Conservation (phyloP, 306 rosid genomes). For the Pyrus bretschneideri region DNA sequence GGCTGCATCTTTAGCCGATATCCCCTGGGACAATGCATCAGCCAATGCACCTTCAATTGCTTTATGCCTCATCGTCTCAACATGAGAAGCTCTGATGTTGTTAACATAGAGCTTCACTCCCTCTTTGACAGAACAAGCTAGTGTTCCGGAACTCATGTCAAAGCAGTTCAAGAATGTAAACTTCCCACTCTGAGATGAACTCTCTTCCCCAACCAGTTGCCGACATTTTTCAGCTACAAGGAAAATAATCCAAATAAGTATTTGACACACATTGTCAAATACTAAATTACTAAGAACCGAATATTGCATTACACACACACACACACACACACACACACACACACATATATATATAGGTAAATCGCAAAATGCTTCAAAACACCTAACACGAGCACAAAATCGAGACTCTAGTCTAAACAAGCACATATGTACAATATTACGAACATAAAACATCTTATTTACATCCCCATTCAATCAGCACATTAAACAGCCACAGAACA, state of each 20-base stretch:
- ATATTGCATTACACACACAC: not conserved
- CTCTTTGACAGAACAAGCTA: constrained; percentile 72
- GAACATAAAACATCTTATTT: not conserved
- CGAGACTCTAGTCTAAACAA: not conserved
- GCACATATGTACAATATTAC: not conserved
- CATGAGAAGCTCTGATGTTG: constrained; percentile 64
- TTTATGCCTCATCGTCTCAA: constrained; percentile 44
- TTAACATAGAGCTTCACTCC: constrained; percentile 65
- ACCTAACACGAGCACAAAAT: not conserved
- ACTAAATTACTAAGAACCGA: not conserved
- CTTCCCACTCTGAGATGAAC: constrained; percentile 69
- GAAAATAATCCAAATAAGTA: not conserved
- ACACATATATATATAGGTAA: not conserved
- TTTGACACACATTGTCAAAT: not conserved
- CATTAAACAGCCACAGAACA: not conserved
- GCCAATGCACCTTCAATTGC: constrained; percentile 49
- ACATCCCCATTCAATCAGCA: not conserved
- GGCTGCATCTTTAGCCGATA: constrained; percentile 43
- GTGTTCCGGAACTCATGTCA: constrained; percentile 61
- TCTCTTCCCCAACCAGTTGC: constrained; percentile 71
- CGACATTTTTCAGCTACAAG: constrained; percentile 79
- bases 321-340: no score
- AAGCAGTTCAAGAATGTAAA: constrained; percentile 66
- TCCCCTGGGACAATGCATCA: constrained; percentile 49
- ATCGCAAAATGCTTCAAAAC: not conserved